phyloP scores from a whole-genome alignment of 805 yeast species.

The Saccharomyces cerevisiae region DNA sequence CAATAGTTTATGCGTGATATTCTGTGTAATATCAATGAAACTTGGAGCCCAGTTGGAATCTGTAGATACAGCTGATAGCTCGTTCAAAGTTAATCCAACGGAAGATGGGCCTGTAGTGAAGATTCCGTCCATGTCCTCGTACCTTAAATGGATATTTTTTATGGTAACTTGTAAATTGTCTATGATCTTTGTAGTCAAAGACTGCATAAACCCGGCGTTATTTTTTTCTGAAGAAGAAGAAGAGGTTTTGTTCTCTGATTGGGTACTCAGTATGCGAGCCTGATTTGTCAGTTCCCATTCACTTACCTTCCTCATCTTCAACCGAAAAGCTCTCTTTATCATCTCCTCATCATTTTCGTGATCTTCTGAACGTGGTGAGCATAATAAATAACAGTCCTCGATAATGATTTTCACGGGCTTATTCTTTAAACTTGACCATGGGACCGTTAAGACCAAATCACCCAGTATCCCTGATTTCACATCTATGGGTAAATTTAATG shows the following conservation, averaged over 20 bases:
- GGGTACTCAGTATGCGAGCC: slow-evolving; percentile 29
- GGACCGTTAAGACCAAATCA: slow-evolving; percentile 80
- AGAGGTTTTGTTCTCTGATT: slow-evolving; percentile 23
- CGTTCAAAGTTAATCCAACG: slow-evolving; percentile 73
- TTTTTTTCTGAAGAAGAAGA: slow-evolving; percentile 32
- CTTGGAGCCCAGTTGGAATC: slow-evolving; percentile 79
- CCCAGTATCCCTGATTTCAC: slow-evolving; percentile 88
- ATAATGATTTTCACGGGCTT: slow-evolving; percentile 85
- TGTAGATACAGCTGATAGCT: slow-evolving; percentile 85
- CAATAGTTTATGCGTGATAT: slow-evolving; percentile 65
- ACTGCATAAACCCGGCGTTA: slow-evolving; percentile 79
- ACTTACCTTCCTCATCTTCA: slow-evolving; percentile 61
- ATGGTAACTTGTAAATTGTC: slow-evolving; percentile 90
- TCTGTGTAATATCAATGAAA: slow-evolving; percentile 64
- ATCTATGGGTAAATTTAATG: slow-evolving; percentile 76
- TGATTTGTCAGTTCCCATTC: slow-evolving; percentile 49
- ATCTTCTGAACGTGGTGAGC: slow-evolving; percentile 61
- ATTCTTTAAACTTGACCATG: slow-evolving; percentile 90
- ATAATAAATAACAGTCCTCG: slow-evolving; percentile 79
- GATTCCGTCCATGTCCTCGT: slow-evolving; percentile 66
- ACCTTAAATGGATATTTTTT: slow-evolving; percentile 82
- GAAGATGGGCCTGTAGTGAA: slow-evolving; percentile 73
- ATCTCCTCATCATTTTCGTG: slow-evolving; percentile 40
- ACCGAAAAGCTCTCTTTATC: slow-evolving; percentile 51
- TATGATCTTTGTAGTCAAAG: slow-evolving; percentile 77